Evolutionary conservation across 78 protist genomes (phyloP), one percentile per base, ranked within the genome.

Genomic region (Pirum gemmata): DNA sequence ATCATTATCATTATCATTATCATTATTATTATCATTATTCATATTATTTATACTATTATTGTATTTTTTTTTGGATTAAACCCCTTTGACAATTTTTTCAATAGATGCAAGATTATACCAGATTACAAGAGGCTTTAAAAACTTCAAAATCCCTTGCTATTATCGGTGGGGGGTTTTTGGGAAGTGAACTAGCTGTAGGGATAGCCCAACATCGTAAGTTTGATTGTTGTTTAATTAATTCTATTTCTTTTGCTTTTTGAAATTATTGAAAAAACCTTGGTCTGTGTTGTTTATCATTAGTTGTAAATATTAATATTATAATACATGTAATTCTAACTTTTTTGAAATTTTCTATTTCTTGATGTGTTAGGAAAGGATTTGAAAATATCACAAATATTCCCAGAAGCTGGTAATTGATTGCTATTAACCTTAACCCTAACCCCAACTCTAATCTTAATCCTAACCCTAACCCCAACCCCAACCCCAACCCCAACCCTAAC

Each of bases 141-240:
- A 33, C 40, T 5, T 86, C 72, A 2, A 61, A 87, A 41, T 76
- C 73, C 41, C 39, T 95, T 0, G 91, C 91, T 18, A 61, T 95
- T 31, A 27, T 95, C 1, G 97, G 97, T 31, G 97, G 97, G 40
- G 91, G 94, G 40, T 95, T 95, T 83, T 83, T 95, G 2, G 97
- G 97, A 61, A 87, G 92, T 31, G 97, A 95, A 72, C 79, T 95
- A 13, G 91, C 95, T 0, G 79, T 83, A 5, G 90, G 91, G 27
- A 40, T 93, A 13, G 91, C 92, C 67, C 33, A 79, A 72, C 51
- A 79, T 51, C 83, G 73, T 79, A 33, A 41, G 82, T 61, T 31
- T 21, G 5, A 21, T 51, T 51, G 5, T 51, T 13, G 67, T 13
- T 51, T 13, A 21, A 51, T 51, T 13, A 21, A 21, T 51, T 21